Evolutionary conservation across 2,329 filamentous ascomycete species (phyloP), one percentile per base, ranked within the genome.

Genomic region (Hypoxylon rubiginosum): DNA sequence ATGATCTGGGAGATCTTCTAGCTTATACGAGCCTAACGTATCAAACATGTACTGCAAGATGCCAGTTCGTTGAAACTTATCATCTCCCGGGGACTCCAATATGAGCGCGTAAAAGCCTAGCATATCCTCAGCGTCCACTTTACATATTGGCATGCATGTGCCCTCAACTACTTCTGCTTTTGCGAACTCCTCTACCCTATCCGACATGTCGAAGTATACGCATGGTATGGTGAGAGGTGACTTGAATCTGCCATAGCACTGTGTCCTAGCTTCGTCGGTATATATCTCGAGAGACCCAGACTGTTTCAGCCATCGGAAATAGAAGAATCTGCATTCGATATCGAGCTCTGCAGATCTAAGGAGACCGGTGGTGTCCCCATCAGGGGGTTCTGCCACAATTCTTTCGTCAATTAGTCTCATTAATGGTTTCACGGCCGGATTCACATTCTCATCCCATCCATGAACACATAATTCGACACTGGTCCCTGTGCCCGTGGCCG

Each of bases 121-220:
- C n/a, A 13, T 39, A 6, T 4, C n/a, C 36, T 10, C 11, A 39
- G 3, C 11, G 4, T 4, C 11, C 36, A n/a, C n/a, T 39, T 10
- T 39, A n/a, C 36, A 48, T 7, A 48, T 28, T 15, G 45, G 45
- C 7, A 48, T 28, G 13, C 45, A 48, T 21, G 26, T 21, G 13
- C 45, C 45, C 15, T 26, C 45, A 26, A 48, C 26, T 7, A 21
- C 21, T 4, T 48, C 45, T 28, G 8, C 45, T 26, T 28, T 21
- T 15, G 17, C 10, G 4, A 7, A 48, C 15, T 48, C 13, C 45
- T 26, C 15, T n/a, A 13, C 21, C 10, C 5, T 19, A 48, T 48
- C 45, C 5, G 3, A 13, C 21, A 17, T 52, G 30, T 52, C 30
- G 30, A 52, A 81, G 81, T 7, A 82, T 83, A 67, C 82, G n/a